Evolutionary conservation across 192 early-diverging fungal genomes (phyloP).

Genomic region (Spinellus fusiger): DNA sequence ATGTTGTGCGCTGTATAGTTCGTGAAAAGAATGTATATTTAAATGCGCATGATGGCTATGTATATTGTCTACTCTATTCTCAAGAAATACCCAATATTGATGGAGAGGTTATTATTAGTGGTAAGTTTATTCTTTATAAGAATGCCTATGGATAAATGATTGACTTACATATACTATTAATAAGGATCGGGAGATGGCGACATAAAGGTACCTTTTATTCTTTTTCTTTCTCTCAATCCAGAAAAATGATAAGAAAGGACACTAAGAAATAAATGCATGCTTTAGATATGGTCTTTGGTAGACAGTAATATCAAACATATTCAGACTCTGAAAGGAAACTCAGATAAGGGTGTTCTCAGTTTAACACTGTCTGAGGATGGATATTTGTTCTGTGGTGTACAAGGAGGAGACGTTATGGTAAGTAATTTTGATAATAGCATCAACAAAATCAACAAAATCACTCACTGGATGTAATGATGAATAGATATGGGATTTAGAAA

Average conservation of each 20-base stretch:
- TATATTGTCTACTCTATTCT: slow-evolving; percentile 57
- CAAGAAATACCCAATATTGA: slow-evolving; percentile 41
- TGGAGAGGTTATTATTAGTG: slow-evolving; percentile 48
- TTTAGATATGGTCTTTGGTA: slow-evolving; percentile 29
- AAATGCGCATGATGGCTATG: slow-evolving; percentile 71
- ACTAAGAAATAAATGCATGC: background rate
- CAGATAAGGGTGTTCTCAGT: slow-evolving; percentile 48
- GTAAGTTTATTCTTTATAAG: background rate
- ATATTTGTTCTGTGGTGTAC: slow-evolving; percentile 66
- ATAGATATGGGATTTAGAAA: slow-evolving; percentile 73
- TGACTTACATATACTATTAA: slow-evolving; percentile 24
- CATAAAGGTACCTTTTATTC: slow-evolving; percentile 42
- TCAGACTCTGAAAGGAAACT: slow-evolving; percentile 29
- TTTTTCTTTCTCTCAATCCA: no score
- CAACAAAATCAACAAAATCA: background rate
- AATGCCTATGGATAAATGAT: background rate
- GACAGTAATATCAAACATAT: slow-evolving; percentile 21
- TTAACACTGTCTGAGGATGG: slow-evolving; percentile 63
- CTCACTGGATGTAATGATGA: background rate
- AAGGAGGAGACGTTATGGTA: slow-evolving; percentile 63
- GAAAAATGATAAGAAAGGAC: background rate
- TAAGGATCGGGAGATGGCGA: slow-evolving; percentile 64
- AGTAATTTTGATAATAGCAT: background rate
- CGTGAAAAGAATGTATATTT: slow-evolving; percentile 45
- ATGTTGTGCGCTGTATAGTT: slow-evolving; percentile 51